Evolutionary conservation across 2,329 filamentous ascomycete species (phyloP).

Genomic region (Coniella vitis): DNA sequence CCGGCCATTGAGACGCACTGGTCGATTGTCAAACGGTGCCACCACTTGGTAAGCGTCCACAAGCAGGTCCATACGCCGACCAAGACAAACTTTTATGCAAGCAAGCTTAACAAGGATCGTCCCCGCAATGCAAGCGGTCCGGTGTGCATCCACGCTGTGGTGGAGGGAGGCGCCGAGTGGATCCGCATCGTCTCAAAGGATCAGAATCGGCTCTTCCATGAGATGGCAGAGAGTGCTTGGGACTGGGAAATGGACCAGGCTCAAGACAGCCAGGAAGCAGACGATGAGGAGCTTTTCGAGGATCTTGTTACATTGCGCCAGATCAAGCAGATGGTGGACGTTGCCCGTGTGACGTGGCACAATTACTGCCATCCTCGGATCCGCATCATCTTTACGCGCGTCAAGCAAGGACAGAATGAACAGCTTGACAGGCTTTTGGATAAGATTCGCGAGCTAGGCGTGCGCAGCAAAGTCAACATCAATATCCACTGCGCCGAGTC

Average conservation of each 20-base stretch:
- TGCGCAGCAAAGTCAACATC: constrained; percentile 17
- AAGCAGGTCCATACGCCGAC: constrained; percentile 1
- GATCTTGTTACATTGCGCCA: constrained; percentile 22
- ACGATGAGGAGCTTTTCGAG: constrained; percentile 11
- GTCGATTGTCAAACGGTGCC: constrained; percentile 13
- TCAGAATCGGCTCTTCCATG: constrained; percentile 23
- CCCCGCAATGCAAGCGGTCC: background rate
- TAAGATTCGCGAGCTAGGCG: constrained; percentile 19
- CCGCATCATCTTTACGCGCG: constrained; percentile 23
- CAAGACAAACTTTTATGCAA: background rate
- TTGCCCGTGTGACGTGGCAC: constrained; percentile 23
- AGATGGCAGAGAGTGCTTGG: constrained; percentile 28
- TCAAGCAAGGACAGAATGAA: constrained; percentile 21
- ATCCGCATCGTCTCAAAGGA: constrained; percentile 28
- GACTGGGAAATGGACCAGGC: constrained; percentile 13
- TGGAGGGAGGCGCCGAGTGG: constrained; percentile 28
- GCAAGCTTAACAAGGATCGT: background rate
- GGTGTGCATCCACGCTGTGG: constrained; percentile 23
- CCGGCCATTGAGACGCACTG: constrained; percentile 11
- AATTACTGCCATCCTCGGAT: constrained; percentile 20
- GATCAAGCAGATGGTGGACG: constrained; percentile 23
- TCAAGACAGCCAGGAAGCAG: constrained; percentile 11
- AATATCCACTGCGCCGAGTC: constrained; percentile 23
- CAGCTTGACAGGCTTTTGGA: constrained; percentile 22
- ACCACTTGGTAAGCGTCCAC: constrained; percentile 2